phyloP scores from a whole-genome alignment of 1,139 yeast species.

The Blastobotrys illinoisensis region DNA sequence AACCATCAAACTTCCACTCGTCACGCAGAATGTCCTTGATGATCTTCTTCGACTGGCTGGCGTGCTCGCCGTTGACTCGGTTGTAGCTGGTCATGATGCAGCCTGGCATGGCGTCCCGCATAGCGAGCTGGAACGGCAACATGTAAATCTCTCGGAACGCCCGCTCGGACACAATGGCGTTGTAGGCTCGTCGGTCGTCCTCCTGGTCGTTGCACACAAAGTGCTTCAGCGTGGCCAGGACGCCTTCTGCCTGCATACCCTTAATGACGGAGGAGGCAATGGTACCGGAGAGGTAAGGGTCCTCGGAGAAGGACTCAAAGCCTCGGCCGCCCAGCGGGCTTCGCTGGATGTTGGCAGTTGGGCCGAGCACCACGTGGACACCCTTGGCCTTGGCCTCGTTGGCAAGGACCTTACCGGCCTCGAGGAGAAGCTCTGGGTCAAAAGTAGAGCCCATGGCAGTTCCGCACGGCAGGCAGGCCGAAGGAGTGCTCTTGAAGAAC shows the following conservation, averaged over 20 bases:
- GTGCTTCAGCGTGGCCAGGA: constrained; percentile 52
- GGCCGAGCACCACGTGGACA: constrained; percentile 43
- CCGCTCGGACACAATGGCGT: constrained; percentile 45
- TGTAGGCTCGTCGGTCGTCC: constrained; percentile 43
- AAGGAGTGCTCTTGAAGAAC: constrained; percentile 40
- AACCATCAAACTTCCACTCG: constrained; percentile 55
- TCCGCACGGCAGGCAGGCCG: constrained; percentile 48
- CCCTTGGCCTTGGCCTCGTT: constrained; percentile 44
- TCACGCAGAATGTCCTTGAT: constrained; percentile 43
- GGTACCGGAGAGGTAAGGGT: constrained; percentile 49
- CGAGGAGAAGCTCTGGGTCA: constrained; percentile 35
- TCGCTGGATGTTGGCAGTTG: constrained; percentile 48
- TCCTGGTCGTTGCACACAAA: constrained; percentile 54
- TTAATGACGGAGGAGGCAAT: constrained; percentile 43
- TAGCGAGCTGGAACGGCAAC: constrained; percentile 52
- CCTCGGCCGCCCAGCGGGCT: constrained; percentile 55
- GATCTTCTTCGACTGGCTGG: constrained; percentile 43
- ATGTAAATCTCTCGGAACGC: constrained; percentile 54
- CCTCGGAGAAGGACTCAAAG: constrained; percentile 55
- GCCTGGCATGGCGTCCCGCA: constrained; percentile 45
- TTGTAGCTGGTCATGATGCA: constrained; percentile 58
- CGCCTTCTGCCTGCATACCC: constrained; percentile 47
- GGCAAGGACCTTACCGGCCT: constrained; percentile 44
- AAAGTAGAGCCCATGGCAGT: constrained; percentile 40
- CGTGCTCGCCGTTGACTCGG: constrained; percentile 54